These are phyloP conservation scores for Phytophthora tentaculata DNA, from an alignment of 352 stramenopile species.

Conservation along the genomic window DNA sequence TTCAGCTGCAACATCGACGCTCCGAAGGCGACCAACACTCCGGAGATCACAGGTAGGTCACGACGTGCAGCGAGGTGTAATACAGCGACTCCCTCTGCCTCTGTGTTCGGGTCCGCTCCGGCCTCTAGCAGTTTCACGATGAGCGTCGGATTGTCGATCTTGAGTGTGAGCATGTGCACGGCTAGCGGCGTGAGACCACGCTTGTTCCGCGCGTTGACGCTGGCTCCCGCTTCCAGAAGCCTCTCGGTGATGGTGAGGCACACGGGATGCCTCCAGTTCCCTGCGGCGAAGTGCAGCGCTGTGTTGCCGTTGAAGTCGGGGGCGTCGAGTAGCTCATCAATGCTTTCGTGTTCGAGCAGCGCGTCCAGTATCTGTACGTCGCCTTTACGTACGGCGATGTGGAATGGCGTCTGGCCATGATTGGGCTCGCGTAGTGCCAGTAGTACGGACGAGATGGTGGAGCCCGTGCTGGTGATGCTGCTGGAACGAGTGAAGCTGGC, in stretches of 20 bases:
- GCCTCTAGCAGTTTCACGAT: slow-evolving; percentile 71
- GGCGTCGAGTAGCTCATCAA: slow-evolving; percentile 71
- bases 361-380: slow-evolving; percentile 76
- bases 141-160: slow-evolving; percentile 73
- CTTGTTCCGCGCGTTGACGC: slow-evolving; percentile 64
- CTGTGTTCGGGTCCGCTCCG: slow-evolving; percentile 62
- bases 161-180: slow-evolving; percentile 83
- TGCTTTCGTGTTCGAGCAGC: slow-evolving; percentile 71
- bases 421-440: slow-evolving; percentile 74
- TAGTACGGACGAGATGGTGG: slow-evolving; percentile 71
- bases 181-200: slow-evolving; percentile 68
- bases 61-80: slow-evolving; percentile 62
- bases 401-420: slow-evolving; percentile 77
- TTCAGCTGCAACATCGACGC: slow-evolving; percentile 72
- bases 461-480: slow-evolving; percentile 68
- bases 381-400: slow-evolving; percentile 80
- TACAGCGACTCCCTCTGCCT: slow-evolving; percentile 66
- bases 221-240: slow-evolving; percentile 60
- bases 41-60: slow-evolving; percentile 60
- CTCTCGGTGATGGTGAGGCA: slow-evolving; percentile 52
- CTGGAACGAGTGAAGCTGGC: slow-evolving; percentile 42
- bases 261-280: slow-evolving; percentile 60
- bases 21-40: slow-evolving; percentile 66
- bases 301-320: slow-evolving; percentile 85
- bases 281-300: slow-evolving; percentile 78